Evolutionary conservation across 495 filamentous ascomycete genomes (phyloP).

Genomic region (Usnea hakonensis): DNA sequence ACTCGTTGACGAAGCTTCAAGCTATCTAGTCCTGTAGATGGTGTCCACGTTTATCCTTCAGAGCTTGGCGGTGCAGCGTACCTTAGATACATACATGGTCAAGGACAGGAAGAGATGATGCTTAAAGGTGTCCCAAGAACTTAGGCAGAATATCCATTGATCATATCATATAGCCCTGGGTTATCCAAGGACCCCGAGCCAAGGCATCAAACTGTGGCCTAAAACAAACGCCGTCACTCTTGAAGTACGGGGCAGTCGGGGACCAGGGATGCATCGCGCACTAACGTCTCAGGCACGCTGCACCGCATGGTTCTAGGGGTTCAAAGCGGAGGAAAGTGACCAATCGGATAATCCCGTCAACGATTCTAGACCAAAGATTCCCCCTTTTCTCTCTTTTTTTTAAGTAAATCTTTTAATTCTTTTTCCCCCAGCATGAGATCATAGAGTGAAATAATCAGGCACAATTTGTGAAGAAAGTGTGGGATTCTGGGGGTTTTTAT

Average conservation of each 20-base stretch:
- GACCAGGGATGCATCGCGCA: neutral
- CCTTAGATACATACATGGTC: too few species aligned
- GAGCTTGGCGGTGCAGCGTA: too few species aligned
- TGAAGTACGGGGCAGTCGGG: neutral
- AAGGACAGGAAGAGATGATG: neutral
- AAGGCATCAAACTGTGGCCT: neutral
- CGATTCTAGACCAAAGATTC: neutral
- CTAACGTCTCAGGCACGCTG: conserved; percentile 3
- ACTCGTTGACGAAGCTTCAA: too few species aligned
- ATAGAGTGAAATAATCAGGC: too few species aligned
- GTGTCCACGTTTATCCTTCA: too few species aligned
- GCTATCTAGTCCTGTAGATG: too few species aligned
- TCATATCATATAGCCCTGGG: too few species aligned
- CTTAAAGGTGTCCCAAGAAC: neutral
- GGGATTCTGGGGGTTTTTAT: neutral
- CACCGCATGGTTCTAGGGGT: neutral
- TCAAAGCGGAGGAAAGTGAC: neutral
- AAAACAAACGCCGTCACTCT: neutral
- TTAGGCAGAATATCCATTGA: neutral
- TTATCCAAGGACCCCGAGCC: too few species aligned
- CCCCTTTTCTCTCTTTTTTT: neutral
- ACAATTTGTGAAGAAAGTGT: neutral
- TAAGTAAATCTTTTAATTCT: neutral
- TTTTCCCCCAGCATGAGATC: neutral
- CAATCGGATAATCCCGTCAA: neutral